Evolutionary conservation across 352 stramenopile genomes (phyloP).

Genomic region (Globisporangium solare): DNA sequence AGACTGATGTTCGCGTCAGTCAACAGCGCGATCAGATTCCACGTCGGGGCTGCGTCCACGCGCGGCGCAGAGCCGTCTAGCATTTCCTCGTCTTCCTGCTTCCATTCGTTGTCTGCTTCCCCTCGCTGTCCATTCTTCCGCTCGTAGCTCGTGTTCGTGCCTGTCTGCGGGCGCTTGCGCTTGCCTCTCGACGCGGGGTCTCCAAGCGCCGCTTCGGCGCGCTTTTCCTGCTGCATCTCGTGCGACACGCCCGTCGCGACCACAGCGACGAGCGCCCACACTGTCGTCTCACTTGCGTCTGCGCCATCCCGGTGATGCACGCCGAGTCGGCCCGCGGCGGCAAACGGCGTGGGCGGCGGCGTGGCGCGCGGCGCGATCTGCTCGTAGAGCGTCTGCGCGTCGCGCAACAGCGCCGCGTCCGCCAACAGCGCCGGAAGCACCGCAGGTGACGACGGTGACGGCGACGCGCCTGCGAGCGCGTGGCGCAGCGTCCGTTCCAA

Average conservation of each 20-base stretch:
- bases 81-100: background rate
- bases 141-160: background rate
- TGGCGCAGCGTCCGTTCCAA: constrained; percentile 6
- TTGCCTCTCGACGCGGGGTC: background rate
- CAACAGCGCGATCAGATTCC: constrained; percentile 36
- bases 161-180: background rate
- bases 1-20: constrained; percentile 52
- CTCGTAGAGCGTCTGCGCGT: constrained; percentile 34
- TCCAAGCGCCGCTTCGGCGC: background rate
- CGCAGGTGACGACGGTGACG: background rate
- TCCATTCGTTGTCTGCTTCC: too few species aligned
- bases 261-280: constrained; percentile 45
- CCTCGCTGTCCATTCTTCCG: background rate
- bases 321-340: background rate
- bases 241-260: constrained; percentile 36
- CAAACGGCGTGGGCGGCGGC: constrained; percentile 9
- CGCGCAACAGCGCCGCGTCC: constrained; percentile 23
- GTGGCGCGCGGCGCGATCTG: constrained; percentile 24
- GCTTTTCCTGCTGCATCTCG: constrained; percentile 29
- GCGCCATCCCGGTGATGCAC: constrained; percentile 5
- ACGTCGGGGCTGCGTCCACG: background rate
- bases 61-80: background rate
- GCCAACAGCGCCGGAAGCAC: constrained; percentile 3
- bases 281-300: constrained; percentile 17
- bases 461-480: background rate